Conservation (phyloP, 2,329 filamentous ascomycete genomes). For the Colletotrichum shisoi region DNA sequence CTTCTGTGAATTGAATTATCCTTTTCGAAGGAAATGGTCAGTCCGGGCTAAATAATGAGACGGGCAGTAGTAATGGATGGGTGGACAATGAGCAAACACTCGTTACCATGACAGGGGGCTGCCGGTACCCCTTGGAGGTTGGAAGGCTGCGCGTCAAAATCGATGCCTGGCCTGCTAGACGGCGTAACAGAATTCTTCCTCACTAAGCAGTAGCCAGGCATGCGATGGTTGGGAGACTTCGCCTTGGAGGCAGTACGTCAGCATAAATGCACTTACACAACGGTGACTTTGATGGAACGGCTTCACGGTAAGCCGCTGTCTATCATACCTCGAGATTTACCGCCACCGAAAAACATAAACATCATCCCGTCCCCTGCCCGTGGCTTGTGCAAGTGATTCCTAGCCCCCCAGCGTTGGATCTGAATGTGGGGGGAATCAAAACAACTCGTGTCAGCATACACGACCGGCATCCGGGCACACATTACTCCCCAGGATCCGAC, state of each 20-base stretch:
- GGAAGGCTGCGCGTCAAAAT: slow-evolving; percentile 25
- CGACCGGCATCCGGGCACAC: slow-evolving; percentile 3
- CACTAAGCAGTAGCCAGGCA: not conserved
- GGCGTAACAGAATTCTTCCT: slow-evolving; percentile 9
- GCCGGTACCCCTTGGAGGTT: not conserved
- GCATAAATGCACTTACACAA: not conserved
- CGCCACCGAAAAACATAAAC: not conserved
- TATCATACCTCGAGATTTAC: not conserved
- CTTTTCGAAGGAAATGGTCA: not conserved
- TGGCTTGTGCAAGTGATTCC: not conserved
- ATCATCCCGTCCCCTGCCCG: not conserved
- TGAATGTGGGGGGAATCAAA: slow-evolving; percentile 3
- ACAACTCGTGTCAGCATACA: slow-evolving; percentile 17
- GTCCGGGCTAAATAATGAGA: not conserved
- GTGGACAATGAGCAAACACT: not conserved
- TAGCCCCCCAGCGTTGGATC: not conserved
- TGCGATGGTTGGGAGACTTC: not conserved
- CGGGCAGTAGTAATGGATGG: not conserved
- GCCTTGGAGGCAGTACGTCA: not conserved
- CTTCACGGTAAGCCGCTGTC: not conserved
- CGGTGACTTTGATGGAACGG: not conserved
- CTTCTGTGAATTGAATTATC: not conserved
- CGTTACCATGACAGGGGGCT: slow-evolving; percentile 1
- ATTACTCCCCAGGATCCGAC: not conserved
- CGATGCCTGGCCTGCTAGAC: slow-evolving; percentile 12